Conservation (phyloP, 768 basidiomycete genomes). For the Mycena pura region DNA sequence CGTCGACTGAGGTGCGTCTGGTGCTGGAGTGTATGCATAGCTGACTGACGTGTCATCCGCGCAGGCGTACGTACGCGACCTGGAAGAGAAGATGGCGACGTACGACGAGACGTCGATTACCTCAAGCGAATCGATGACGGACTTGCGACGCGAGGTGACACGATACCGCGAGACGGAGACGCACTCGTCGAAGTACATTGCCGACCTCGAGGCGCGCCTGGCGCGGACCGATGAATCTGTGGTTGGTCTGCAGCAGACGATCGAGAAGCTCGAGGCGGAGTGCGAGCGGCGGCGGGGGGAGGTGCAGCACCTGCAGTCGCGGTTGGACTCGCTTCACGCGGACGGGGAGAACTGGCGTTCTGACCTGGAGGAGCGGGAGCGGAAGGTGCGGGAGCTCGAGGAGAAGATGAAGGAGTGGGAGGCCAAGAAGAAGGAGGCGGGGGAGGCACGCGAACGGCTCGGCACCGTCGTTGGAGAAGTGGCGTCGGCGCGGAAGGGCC, state of each 20-base stretch:
- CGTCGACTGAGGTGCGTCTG: constrained; percentile 82
- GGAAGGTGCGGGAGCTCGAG: constrained; percentile 77
- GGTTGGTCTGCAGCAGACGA: constrained; percentile 66
- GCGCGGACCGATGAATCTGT: constrained; percentile 81
- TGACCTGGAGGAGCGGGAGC: constrained; percentile 86
- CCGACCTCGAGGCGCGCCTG: constrained; percentile 85
- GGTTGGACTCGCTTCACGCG: constrained; percentile 69
- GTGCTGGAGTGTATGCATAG: not conserved
- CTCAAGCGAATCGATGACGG: constrained; percentile 80
- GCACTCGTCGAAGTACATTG: constrained; percentile 78
- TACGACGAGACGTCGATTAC: constrained; percentile 81
- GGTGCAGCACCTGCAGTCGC: constrained; percentile 71
- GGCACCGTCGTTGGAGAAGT: constrained; percentile 74
- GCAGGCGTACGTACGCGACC: constrained; percentile 90
- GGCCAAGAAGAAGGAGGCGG: constrained; percentile 69
- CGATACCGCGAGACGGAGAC: constrained; percentile 79
- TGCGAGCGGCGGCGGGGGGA: constrained; percentile 76
- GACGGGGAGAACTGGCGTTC: constrained; percentile 85
- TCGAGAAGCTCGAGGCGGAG: constrained; percentile 81
- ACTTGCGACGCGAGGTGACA: constrained; percentile 83
- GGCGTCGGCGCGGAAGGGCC: constrained; percentile 68
- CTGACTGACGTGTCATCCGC: constrained; percentile 23
- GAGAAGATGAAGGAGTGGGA: constrained; percentile 81
- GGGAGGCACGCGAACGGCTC: constrained; percentile 69
- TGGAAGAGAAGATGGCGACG: constrained; percentile 89